A percentile compares a stretch with the other conserved stretches of the same genome.
These are phyloP conservation scores for Trichosporon ovoides DNA, from an alignment of 1,284 basidiomycete genomes.

Conservation along the genomic window DNA sequence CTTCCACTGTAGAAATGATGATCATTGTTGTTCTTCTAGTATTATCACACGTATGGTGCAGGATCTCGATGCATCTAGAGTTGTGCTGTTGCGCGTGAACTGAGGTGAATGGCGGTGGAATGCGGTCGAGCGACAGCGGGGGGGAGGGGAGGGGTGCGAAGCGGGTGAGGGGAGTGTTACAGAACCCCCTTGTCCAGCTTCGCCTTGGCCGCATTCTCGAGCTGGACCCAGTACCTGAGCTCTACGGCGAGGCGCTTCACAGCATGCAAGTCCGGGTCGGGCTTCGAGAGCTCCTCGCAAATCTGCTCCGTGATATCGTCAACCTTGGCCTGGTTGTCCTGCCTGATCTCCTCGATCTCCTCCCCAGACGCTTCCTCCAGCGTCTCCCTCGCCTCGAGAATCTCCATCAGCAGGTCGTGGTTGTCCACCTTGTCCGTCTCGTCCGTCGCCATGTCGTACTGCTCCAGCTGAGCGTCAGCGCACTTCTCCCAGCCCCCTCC, in stretches of 20 bases:
- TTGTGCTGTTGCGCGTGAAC: no score
- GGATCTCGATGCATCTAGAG: no score
- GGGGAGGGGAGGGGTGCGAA: no score
- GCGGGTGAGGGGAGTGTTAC: no score
- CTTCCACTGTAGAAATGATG: not conserved
- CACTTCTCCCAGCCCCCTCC: not conserved
- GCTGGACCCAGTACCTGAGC: slow-evolving; percentile 71
- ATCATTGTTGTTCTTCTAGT: slow-evolving; percentile 6
- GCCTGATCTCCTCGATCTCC: slow-evolving; percentile 55
- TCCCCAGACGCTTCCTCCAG: slow-evolving; percentile 63
- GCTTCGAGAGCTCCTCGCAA: slow-evolving; percentile 51
- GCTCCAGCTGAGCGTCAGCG: slow-evolving; percentile 51
- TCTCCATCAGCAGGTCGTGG: slow-evolving; percentile 64
- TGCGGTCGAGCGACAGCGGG: not conserved
- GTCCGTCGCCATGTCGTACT: slow-evolving; percentile 57
- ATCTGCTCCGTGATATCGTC: slow-evolving; percentile 48
- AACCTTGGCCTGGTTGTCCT: slow-evolving; percentile 60
- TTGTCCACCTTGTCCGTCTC: slow-evolving; percentile 76
- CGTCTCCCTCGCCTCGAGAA: slow-evolving; percentile 75
- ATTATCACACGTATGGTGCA: not conserved
- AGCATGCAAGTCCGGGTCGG: slow-evolving; percentile 55
- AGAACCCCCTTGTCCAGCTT: slow-evolving; percentile 11
- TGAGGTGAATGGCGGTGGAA: no score
- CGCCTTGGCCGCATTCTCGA: slow-evolving; percentile 62
- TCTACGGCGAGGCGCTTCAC: slow-evolving; percentile 62